Evolutionary conservation across 2,329 filamentous ascomycete genomes (phyloP).

Genomic region (Xylariaceae sp.): DNA sequence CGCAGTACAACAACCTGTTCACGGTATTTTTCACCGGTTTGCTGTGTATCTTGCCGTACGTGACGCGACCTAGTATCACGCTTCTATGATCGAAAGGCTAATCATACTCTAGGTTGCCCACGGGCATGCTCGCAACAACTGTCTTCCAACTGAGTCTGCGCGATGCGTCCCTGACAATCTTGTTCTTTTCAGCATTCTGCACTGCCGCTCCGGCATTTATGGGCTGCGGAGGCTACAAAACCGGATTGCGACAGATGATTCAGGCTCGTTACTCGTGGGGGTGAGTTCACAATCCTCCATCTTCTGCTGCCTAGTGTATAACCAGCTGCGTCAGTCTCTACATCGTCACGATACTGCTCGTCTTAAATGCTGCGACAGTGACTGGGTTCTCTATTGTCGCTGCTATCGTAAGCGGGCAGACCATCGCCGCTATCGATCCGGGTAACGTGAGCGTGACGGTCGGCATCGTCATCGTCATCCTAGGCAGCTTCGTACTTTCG

Average conservation of each 20-base stretch:
- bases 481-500: conserved; percentile 60
- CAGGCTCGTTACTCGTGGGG: conserved; percentile 68
- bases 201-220: conserved; percentile 62
- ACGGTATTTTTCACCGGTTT: conserved; percentile 67
- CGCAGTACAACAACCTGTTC: conserved; percentile 61
- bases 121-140: conserved; percentile 64
- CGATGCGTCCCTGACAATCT: conserved; percentile 61
- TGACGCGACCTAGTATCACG: background rate
- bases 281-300: conserved; percentile 39
- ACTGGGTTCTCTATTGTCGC: conserved; percentile 64
- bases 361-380: conserved; percentile 49
- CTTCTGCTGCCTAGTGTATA: background rate
- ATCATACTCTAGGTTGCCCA: conserved; percentile 54
- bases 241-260: conserved; percentile 65
- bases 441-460: conserved; percentile 57
- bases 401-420: conserved; percentile 62
- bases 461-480: conserved; percentile 62
- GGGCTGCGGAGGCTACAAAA: conserved; percentile 60
- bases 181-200: conserved; percentile 65
- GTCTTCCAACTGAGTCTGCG: conserved; percentile 59
- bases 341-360: conserved; percentile 54
- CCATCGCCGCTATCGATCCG: conserved; percentile 55
- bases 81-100: background rate
- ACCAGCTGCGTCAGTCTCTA: conserved; percentile 44
- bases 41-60: conserved; percentile 62